A percentile compares a stretch with the other conserved stretches of the same genome.
These are phyloP conservation scores for Blastosporella zonata DNA, from an alignment of 1,284 basidiomycete genomes.

Conservation along the genomic window DNA sequence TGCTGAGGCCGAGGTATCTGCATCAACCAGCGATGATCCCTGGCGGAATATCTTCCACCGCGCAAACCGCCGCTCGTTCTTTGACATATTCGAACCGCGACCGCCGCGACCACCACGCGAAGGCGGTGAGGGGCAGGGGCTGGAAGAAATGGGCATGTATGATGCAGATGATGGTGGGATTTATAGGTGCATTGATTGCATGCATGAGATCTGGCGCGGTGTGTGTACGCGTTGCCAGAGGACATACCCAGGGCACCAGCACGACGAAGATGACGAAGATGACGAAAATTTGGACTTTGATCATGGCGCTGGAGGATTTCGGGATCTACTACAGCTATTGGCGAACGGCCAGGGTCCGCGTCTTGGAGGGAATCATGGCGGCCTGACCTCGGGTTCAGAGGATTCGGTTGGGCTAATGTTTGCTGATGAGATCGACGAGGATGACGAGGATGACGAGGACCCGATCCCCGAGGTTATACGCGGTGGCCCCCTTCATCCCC, in stretches of 20 bases:
- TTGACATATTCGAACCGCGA: slow-evolving; percentile 17
- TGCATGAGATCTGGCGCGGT: slow-evolving; percentile 71
- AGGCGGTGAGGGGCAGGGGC: slow-evolving; percentile 24
- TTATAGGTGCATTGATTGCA: slow-evolving; percentile 69
- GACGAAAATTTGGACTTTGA: slow-evolving; percentile 23
- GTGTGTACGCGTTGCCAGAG: slow-evolving; percentile 58
- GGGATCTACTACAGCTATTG: slow-evolving; percentile 18
- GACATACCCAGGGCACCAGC: slow-evolving; percentile 51
- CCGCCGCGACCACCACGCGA: slow-evolving; percentile 13
- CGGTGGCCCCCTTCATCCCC: too few species aligned
- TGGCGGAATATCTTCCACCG: slow-evolving; percentile 61
- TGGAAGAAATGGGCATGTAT: slow-evolving; percentile 52
- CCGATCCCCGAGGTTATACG: too few species aligned
- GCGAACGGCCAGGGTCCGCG: slow-evolving; percentile 7
- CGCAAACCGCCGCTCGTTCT: slow-evolving; percentile 14
- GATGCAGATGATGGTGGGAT: slow-evolving; percentile 71
- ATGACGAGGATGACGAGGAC: slow-evolving; percentile 23
- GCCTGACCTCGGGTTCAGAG: slow-evolving; percentile 21
- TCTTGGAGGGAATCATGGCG: slow-evolving; percentile 4
- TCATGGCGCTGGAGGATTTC: slow-evolving; percentile 1
- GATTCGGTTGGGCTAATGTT: slow-evolving; percentile 28
- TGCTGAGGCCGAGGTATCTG: slow-evolving; percentile 20
- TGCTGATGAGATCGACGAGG: slow-evolving; percentile 20
- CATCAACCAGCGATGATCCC: slow-evolving; percentile 38
- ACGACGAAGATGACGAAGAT: slow-evolving; percentile 26